These are phyloP conservation scores for Tolypocladium nubicola DNA, from an alignment of 2,329 filamentous ascomycete species.

Conservation along the genomic window DNA sequence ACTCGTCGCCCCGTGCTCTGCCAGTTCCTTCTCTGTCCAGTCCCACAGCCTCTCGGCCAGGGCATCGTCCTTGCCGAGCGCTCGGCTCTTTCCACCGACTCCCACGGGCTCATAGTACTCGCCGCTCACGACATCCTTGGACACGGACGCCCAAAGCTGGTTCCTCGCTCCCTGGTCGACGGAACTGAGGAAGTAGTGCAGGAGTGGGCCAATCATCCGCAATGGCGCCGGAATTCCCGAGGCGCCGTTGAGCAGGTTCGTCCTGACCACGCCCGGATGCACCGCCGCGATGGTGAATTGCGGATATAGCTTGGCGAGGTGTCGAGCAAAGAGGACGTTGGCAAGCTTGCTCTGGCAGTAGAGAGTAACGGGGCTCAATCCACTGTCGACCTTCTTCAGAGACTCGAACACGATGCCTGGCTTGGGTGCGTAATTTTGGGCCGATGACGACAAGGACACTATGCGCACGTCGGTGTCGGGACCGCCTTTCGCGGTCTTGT, in stretches of 20 bases:
- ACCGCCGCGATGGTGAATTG: slow-evolving; percentile 13
- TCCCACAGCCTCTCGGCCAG: slow-evolving; percentile 21
- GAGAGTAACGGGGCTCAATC: slow-evolving; percentile 10
- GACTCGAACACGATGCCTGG: slow-evolving; percentile 18
- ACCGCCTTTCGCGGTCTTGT: slow-evolving; percentile 12
- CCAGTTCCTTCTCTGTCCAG: slow-evolving; percentile 23
- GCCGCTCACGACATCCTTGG: slow-evolving; percentile 18
- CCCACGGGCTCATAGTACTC: slow-evolving; percentile 24
- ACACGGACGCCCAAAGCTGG: slow-evolving; percentile 32
- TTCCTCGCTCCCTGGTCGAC: slow-evolving; percentile 24
- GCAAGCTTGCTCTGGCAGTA: slow-evolving; percentile 22
- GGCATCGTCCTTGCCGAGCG: slow-evolving; percentile 13
- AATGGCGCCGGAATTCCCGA: slow-evolving; percentile 1
- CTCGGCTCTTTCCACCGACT: slow-evolving; percentile 10
- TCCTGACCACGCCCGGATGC: slow-evolving; percentile 17
- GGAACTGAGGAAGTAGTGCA: slow-evolving; percentile 9
- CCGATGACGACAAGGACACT: slow-evolving; percentile 16
- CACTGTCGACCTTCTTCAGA: slow-evolving; percentile 12
- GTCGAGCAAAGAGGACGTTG: slow-evolving; percentile 16
- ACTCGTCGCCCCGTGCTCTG: background rate
- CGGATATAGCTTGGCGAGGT: slow-evolving; percentile 14
- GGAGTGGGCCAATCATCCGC: slow-evolving; percentile 6
- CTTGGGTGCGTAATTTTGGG: slow-evolving; percentile 10
- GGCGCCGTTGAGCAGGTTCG: slow-evolving; percentile 11
- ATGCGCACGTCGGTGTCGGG: slow-evolving; percentile 16